These are phyloP conservation scores for Phytophthora idaei DNA, from an alignment of 352 stramenopile species.

Conservation along the genomic window DNA sequence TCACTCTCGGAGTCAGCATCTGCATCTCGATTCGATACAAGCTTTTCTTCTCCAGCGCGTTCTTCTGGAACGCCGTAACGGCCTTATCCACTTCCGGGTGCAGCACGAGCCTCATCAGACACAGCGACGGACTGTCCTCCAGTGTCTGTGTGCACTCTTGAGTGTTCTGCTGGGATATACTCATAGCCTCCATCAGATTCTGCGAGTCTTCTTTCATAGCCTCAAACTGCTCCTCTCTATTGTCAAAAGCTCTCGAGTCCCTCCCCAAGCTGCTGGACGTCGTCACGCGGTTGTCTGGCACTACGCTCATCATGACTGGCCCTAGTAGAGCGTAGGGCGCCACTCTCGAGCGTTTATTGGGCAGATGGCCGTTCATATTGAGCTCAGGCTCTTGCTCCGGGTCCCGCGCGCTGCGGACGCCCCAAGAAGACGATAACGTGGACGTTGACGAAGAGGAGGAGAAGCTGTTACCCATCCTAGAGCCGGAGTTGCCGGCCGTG, in stretches of 20 bases:
- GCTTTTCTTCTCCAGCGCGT: conserved; percentile 48
- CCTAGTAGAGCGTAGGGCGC: conserved; percentile 19
- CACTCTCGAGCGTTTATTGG: conserved; percentile 37
- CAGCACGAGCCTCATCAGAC: conserved; percentile 64
- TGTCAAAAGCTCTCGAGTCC: conserved; percentile 9
- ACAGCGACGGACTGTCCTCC: conserved; percentile 63
- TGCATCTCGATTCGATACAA: conserved; percentile 73
- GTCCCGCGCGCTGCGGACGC: conserved; percentile 26
- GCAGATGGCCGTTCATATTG: conserved; percentile 4
- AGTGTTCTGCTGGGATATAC: conserved; percentile 79
- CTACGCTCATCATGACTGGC: not conserved
- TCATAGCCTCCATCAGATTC: conserved; percentile 67
- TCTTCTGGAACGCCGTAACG: conserved; percentile 64
- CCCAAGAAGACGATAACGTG: conserved; percentile 36
- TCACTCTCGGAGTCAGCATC: conserved; percentile 48
- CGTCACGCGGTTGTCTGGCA: conserved; percentile 4
- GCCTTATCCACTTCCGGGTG: conserved; percentile 69
- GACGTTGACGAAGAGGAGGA: conserved; percentile 27
- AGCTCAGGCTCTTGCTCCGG: conserved; percentile 46
- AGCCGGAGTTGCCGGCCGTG: conserved; percentile 2
- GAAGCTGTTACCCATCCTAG: conserved; percentile 19
- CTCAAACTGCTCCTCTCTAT: conserved; percentile 38
- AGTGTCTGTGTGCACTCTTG: conserved; percentile 77
- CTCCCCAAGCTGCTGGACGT: conserved; percentile 25
- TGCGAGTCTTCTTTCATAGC: conserved; percentile 56